Base-by-base conservation (phyloP, 2,329 filamentous ascomycete species). In the Cercospora sp. region DNA sequence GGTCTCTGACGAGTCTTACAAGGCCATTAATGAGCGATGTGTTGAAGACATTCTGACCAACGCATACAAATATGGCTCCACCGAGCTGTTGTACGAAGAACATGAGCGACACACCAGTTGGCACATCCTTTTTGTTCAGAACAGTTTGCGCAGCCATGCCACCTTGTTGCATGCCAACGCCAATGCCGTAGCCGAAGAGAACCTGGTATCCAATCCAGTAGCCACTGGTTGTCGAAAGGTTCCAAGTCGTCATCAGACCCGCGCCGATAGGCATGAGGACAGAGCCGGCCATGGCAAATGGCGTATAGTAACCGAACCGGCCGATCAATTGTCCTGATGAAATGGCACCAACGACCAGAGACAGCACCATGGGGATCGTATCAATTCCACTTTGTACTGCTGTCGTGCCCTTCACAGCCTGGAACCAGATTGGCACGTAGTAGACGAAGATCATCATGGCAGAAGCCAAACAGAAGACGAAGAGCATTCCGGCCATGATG, bases 151-250 rank as follows among this genome's bases (percentile, higher is more conserved):
- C 80, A 10, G 79, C 77, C 51, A 82, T 79, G 66, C 80, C 78
- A 10, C 78, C 78, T 45, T 81, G 76, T 60, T 83, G 81, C 45
- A 83, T 76, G 16, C 75, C 76, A 8, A 81, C 67, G 1, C 84
- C 84, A 8, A 82, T 75, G 0, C 83, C 83, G 23, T 62, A 75
- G 20, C 83, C 84, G 3, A 79, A 69, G 2, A 86, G 69, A 6
- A 83, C 75, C 62, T 86, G 82, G 72, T 81, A 86, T 6, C 83
- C 83, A 18, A 85, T 80, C 83, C 83, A 86, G 36, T 78, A 75
- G 3, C 72, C 75, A 0, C 76, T 74, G 0, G 78, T 70, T 1
- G 83, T 80, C 53, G 70, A 68, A 1, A 79, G 69, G n/a, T 78
- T 75, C 5, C 83, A 77, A 0, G 80, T 83, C 53, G 78, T 82